Conservation (phyloP, 2,329 filamentous ascomycete genomes). For the Calonectria leucothoes region DNA sequence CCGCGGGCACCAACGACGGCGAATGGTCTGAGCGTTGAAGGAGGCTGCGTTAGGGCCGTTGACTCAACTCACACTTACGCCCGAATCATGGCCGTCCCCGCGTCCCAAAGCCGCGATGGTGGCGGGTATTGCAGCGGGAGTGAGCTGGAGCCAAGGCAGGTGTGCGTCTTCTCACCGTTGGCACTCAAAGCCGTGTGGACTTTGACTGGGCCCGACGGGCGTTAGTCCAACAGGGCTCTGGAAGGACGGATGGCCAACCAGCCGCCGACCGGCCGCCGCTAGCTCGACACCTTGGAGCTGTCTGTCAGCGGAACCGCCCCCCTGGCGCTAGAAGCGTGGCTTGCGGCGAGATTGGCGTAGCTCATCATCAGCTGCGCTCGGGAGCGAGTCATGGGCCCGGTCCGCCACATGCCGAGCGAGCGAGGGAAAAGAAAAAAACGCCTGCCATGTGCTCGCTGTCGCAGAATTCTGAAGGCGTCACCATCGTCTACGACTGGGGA, state of each 20-base stretch:
- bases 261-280: not conserved
- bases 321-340: not conserved
- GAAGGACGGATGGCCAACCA: not conserved
- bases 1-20: not conserved
- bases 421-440: too few species aligned
- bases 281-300: not conserved
- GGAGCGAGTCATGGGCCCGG: constrained; percentile 8
- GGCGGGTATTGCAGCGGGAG: not conserved
- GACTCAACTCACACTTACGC: constrained; percentile 14
- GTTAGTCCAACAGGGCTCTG: not conserved
- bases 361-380: not conserved
- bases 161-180: not conserved
- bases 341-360: not conserved
- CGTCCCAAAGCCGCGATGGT: not conserved
- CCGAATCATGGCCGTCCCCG: constrained; percentile 1
- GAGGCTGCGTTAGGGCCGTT: not conserved
- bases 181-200: constrained; percentile 1
- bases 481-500: not conserved
- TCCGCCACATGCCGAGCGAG: not conserved
- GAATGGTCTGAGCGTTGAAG: not conserved
- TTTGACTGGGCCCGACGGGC: not conserved
- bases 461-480: not conserved
- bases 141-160: too few species aligned
- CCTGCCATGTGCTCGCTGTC: not conserved
- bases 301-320: not conserved